Evolutionary conservation across 768 basidiomycete species (phyloP), one percentile per base, ranked within the genome.

Genomic region (Lactarius hengduanensis): DNA sequence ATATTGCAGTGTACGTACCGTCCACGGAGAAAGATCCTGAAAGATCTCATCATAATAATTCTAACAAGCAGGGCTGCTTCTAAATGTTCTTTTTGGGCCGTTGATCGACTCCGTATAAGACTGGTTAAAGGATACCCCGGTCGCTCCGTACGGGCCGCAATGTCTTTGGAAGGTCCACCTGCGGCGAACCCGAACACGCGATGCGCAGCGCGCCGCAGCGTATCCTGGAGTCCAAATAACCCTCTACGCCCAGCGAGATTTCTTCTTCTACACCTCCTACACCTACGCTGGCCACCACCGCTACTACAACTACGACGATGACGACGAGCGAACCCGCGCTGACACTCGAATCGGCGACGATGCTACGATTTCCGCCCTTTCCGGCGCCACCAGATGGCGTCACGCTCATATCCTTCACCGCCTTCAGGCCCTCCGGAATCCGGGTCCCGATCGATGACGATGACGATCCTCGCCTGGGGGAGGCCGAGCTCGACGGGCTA

Each of bases 401-500:
- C 30, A 72, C 73, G 1, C 81, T 89, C 72, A 76, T 82, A 66
- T 78, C 86, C 0, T 90, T 87, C 81, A 80, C 76, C 43, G 70
- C 78, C 16, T 90, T 87, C 78, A 80, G 79, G 70, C 83, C 86
- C 6, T 72, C 73, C 55, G 89, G 88, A 9, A 87, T 89, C 68
- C 79, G 80, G 65, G 78, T 85, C 63, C 80, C 80, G 63, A 74
- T 77, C n/a, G 80, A 80, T 43, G 70, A 59, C 0, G 69, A 73
- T n/a, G 71, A 69, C 5, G 72, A 75, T 1, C 75, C 36, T 16
- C 26, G 9, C 2, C 41, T 69, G 0, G 65, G 74, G 4, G 79
- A 81, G 11, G 73, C 77, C 38, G 90, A 93, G 75, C 76, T 84
- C 59, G 91, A 94, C 72, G 84, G 82, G 0, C 73, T 83, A 1